A percentile compares a stretch with the other conserved stretches of the same genome.
These are phyloP conservation scores for Tylopilus balloui DNA, from an alignment of 768 basidiomycete genomes.

Conservation along the genomic window DNA sequence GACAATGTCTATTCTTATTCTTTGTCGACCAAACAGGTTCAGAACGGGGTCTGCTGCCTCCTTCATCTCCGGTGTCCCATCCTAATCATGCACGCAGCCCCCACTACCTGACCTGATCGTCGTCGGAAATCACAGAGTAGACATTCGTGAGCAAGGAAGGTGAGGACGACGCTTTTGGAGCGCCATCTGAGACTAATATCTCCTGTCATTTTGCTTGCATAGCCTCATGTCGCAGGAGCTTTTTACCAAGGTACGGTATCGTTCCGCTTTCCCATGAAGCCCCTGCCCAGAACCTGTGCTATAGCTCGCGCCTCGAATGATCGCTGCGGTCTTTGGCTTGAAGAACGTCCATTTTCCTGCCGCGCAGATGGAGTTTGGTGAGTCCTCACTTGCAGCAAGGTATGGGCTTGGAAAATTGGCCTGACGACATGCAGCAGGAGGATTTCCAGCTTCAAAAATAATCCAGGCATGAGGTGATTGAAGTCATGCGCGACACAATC, in stretches of 20 bases:
- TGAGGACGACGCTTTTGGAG: constrained; percentile 1
- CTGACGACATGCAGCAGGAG: constrained; percentile 6
- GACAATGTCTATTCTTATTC: constrained; percentile 25
- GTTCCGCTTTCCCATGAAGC: constrained; percentile 7
- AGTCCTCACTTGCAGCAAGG: background rate
- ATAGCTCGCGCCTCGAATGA: constrained; percentile 42
- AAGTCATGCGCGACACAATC: background rate
- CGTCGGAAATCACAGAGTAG: constrained; percentile 7
- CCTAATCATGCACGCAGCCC: constrained; percentile 10
- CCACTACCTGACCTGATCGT: background rate
- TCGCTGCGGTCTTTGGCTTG: constrained; percentile 44
- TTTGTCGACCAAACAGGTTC: constrained; percentile 37
- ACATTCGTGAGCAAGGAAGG: constrained; percentile 19
- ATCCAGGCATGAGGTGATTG: constrained; percentile 15
- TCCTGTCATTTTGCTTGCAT: constrained; percentile 9
- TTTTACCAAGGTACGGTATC: constrained; percentile 15
- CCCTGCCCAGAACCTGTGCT: constrained; percentile 3
- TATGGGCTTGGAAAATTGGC: background rate
- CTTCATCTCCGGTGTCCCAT: background rate
- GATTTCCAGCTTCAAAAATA: constrained; percentile 15
- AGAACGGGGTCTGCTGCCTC: constrained; percentile 35
- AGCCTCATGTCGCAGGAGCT: constrained; percentile 32
- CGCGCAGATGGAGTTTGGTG: constrained; percentile 9
- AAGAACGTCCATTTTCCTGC: constrained; percentile 29
- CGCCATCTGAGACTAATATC: background rate